Evolutionary conservation across 139 green algal genomes (phyloP), one percentile per base, ranked within the genome.

Genomic region (Chlorella ohadii): DNA sequence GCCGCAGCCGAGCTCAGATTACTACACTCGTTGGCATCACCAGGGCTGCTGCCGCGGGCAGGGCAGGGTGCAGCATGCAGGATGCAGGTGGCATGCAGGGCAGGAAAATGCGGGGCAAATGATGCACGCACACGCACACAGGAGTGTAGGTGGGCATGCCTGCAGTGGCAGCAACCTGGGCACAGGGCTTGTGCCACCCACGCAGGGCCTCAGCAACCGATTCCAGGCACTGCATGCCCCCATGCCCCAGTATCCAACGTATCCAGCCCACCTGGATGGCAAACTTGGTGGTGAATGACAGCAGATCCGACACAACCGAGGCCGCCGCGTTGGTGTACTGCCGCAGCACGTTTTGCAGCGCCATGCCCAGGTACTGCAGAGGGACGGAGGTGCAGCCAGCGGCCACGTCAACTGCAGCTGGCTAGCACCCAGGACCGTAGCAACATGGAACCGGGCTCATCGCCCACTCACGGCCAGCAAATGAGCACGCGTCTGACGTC

Each of bases 321-420:
- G 96, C 93, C 19, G 95, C 95, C 17, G 92, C 93, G 44, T 95
- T 95, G 56, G 95, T 98, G 90, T 98, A 98, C 55, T 91, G 89
- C 55, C 93, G 91, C 78, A 98, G 85, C 85, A 97, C 82, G n/a
- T 88, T 93, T 25, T 92, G 89, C 39, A 98, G 88, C 4, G 93
- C 93, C 56, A 89, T 84, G 31, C 93, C 95, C 56, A 98, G 87
- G 80, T 94, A 89, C 51, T 85, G 85, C 67, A 33, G 64, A 39
- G 34, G 33, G 56, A 36, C 25, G 5, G 70, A 34, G 61, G 61
- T 34, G 61, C 64, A 71, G 72, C 0, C 20, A 39, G 44, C 44
- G 15, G 22, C 27, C 41, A 27, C 9, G 44, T 51, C 44, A 51
- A 9, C n/a, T n/a, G n/a, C n/a, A n/a, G n/a, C n/a, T n/a, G n/a